Conservation (phyloP, 352 stramenopile species). For the Globisporangium cystogenes region DNA sequence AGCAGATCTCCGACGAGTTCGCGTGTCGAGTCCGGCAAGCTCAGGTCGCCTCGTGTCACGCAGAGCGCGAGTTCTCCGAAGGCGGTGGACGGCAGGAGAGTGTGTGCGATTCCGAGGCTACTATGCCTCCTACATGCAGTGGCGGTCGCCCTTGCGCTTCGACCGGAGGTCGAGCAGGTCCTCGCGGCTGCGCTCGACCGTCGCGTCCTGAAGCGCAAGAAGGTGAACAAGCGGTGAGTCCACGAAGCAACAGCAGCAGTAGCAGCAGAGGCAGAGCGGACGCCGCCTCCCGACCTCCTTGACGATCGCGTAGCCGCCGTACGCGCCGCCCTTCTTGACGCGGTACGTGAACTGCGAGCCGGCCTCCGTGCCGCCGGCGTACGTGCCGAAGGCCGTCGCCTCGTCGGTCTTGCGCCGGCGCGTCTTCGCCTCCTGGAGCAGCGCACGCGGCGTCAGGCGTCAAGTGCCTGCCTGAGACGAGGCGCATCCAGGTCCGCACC, state of each 20-base stretch:
- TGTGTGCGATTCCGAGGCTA: neutral
- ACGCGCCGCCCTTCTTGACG: constrained; percentile 80
- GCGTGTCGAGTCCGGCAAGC: too few relatives aligned
- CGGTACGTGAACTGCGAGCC: constrained; percentile 69
- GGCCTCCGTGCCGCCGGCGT: constrained; percentile 75
- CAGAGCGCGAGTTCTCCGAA: too few relatives aligned
- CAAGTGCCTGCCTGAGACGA: too few relatives aligned
- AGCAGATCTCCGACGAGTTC: neutral
- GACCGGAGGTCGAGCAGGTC: constrained; percentile 79
- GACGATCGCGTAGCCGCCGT: constrained; percentile 84
- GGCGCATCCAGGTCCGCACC: constrained; percentile 10
- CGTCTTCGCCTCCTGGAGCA: constrained; percentile 28
- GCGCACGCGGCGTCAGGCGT: too few relatives aligned
- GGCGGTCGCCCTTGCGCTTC: constrained; percentile 87
- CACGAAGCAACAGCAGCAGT: neutral
- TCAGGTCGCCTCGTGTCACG: neutral
- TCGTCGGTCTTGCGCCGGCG: constrained; percentile 55
- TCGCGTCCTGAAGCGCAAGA: constrained; percentile 20
- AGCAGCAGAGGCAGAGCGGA: too few relatives aligned
- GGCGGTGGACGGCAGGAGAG: too few relatives aligned
- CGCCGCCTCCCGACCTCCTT: constrained; percentile 64
- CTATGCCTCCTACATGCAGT: constrained; percentile 52
- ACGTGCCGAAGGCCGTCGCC: constrained; percentile 78
- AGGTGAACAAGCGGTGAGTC: neutral
- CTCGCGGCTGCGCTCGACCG: constrained; percentile 65